Evolutionary conservation across 1,139 yeast species (phyloP).

Genomic region (Lodderomyces pseudojiufengensis): DNA sequence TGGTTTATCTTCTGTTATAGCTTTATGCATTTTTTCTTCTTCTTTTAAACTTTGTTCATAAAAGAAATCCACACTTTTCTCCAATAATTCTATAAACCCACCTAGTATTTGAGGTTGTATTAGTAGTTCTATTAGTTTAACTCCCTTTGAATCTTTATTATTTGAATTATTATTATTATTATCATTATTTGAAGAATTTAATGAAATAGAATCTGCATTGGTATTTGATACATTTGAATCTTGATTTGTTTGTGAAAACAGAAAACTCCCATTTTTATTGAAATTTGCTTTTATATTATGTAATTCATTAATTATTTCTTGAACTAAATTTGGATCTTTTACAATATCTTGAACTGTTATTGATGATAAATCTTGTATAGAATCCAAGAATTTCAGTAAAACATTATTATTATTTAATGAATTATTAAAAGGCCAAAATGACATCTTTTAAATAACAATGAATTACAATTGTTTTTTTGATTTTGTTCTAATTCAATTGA

Average conservation of each 20-base stretch:
- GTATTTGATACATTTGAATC: constrained; percentile 5
- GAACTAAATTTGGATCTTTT: constrained; percentile 34
- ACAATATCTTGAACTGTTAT: constrained; percentile 36
- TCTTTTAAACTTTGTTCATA: constrained; percentile 28
- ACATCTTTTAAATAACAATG: constrained; percentile 22
- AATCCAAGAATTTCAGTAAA: constrained; percentile 43
- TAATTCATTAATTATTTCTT: constrained; percentile 39
- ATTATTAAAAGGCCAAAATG: constrained; percentile 49
- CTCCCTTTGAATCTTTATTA: constrained; percentile 37
- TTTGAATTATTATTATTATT: constrained; percentile 18
- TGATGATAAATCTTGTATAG: constrained; percentile 31
- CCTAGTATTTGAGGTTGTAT: constrained; percentile 45
- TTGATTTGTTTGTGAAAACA: constrained; percentile 26
- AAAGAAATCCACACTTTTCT: constrained; percentile 38
- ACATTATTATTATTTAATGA: constrained; percentile 37
- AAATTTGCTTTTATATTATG: constrained; percentile 38
- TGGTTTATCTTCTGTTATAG: constrained; percentile 11
- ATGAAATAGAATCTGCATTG: constrained; percentile 30
- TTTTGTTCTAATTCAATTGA: no score
- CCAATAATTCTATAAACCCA: constrained; percentile 38
- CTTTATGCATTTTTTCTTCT: constrained; percentile 17
- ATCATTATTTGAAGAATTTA: constrained; percentile 37
- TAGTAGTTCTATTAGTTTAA: constrained; percentile 40
- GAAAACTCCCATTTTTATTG: constrained; percentile 28
- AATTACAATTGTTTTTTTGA: no score